Conservation (phyloP, 805 yeast genomes). For the Cephaloascus albidus region DNA sequence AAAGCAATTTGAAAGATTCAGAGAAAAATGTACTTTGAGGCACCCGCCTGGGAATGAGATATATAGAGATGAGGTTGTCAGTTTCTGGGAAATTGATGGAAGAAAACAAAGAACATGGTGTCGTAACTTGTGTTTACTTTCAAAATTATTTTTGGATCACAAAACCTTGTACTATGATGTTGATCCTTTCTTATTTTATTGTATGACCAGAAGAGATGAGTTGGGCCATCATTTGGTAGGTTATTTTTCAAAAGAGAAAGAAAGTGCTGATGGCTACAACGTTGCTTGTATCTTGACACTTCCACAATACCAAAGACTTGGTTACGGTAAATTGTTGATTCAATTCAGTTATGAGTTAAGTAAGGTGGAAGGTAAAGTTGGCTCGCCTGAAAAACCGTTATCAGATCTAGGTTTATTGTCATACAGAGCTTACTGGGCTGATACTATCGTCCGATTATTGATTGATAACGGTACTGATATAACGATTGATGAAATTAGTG, state of each 20-base stretch:
- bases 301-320: conserved; percentile 94
- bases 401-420: conserved; percentile 90
- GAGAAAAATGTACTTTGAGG: conserved; percentile 76
- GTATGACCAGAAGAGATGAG: conserved; percentile 87
- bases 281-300: conserved; percentile 94
- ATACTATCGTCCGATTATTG: conserved; percentile 65
- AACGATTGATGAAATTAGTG: conserved; percentile 85
- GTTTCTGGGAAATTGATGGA: conserved; percentile 97
- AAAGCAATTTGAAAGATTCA: conserved; percentile 87
- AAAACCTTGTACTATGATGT: conserved; percentile 96
- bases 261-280: conserved; percentile 88
- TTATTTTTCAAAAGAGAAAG: conserved; percentile 94
- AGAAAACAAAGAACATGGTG: conserved; percentile 96
- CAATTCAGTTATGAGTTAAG: conserved; percentile 91
- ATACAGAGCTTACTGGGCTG: conserved; percentile 96
- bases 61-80: conserved; percentile 84
- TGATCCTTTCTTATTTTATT: conserved; percentile 92
- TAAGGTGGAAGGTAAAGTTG: conserved; percentile 79
- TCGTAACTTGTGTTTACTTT: conserved; percentile 83
- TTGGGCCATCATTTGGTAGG: conserved; percentile 95
- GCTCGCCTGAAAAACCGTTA: conserved; percentile 96
- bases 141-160: conserved; percentile 88
- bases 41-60: conserved; percentile 99
- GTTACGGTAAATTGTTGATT: conserved; percentile 85
- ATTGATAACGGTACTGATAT: conserved; percentile 58